Conservation (phyloP, 257 asterid species). For the Forsythia suspensa region DNA sequence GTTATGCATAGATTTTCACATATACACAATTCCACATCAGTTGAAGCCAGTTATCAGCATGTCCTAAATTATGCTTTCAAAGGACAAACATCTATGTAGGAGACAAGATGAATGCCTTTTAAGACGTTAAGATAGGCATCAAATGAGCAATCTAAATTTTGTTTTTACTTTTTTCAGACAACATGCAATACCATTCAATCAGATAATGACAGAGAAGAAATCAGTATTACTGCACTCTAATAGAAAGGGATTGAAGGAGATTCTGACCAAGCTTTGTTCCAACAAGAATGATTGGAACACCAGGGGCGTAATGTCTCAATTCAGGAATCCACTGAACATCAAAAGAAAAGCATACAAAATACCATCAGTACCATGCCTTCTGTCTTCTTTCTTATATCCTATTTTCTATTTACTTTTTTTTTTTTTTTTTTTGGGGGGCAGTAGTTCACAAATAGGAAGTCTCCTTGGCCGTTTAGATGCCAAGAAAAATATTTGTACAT, state of each 20-base stretch:
- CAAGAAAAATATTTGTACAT: not conserved
- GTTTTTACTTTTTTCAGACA: not conserved
- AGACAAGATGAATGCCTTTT: not conserved
- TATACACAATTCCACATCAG: not conserved
- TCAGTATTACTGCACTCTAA: not conserved
- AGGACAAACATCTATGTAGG: not conserved
- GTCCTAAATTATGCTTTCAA: not conserved
- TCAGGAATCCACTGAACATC: slow-evolving; percentile 7
- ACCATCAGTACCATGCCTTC: not conserved
- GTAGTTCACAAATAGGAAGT: not conserved
- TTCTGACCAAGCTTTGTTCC: slow-evolving; percentile 16
- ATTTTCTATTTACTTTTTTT: not conserved
- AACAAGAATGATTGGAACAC: slow-evolving; percentile 8
- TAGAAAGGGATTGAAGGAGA: not conserved
- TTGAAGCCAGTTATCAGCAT: not conserved
- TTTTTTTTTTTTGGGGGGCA: not conserved
- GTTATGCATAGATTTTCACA: not conserved
- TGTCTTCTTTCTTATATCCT: not conserved
- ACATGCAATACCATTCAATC: not conserved
- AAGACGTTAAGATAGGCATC: not conserved
- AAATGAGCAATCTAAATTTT: not conserved
- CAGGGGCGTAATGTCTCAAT: slow-evolving; percentile 14
- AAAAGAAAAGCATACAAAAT: not conserved
- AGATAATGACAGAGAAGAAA: not conserved
- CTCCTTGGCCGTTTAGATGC: not conserved